Base-by-base conservation (phyloP, 1,139 yeast genomes). In the Kluyveromyces marxianus region DNA sequence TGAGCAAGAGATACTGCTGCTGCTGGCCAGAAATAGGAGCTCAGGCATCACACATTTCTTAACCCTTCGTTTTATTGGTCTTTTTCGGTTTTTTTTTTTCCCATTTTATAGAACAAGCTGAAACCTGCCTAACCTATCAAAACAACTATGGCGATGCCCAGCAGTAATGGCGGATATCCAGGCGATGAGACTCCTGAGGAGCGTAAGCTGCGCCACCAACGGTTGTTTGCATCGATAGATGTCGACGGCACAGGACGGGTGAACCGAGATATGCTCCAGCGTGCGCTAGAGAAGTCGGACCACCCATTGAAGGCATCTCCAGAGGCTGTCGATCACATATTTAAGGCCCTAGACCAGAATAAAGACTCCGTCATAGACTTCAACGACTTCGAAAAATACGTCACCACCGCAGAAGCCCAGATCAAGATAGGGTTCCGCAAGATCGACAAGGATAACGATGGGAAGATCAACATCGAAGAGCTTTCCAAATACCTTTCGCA, bases 371-470 rank as follows among this genome's bases (percentile, higher is more conserved):
- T 70, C 7, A 72, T 83, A 27, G 83, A 81, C 57, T 77, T 74
- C 50, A 68, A 70, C 28, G 88, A 83, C 58, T 84, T 85, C 59
- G 74, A 77, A 52, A 64, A 67, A 35, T 85, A 83, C 60, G 74
- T 83, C 33, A 63, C 69, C 3, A 70, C 71, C 25, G 84, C 92
- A 1, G 94, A 85, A 56, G 70, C 69, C 34, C 92, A 86, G 60
- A 81, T 89, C 47, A 72, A 76, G 45, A 69, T 67, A 41, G 92
- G 96, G 0, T 89, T 89, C 61, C 69, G 72, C 45, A 74, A 72
- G 49, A 74, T 89, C 37, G 97, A 89, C 63, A 70, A 70, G 45
- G 90, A 88, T 59, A 70, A 80, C 44, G 95, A 87, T 60, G 96
- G 97, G 1, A 75, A 67, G 50, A 72, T 89, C 35, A 78, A 77